Conservation (phyloP, 2,329 filamentous ascomycete genomes). For the Trichoderma aggressivum region DNA sequence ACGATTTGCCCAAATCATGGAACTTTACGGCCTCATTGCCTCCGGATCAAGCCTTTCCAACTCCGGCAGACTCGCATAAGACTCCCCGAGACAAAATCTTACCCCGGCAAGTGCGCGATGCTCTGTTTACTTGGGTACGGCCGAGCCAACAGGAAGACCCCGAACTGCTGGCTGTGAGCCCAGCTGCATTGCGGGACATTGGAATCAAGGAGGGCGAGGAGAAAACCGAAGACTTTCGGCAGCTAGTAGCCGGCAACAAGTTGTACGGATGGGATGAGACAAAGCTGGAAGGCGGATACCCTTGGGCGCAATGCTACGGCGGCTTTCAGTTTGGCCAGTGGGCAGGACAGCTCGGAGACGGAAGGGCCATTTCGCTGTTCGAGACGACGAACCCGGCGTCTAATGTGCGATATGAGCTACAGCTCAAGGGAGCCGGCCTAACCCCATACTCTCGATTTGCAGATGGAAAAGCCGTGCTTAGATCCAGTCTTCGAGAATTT, state of each 20-base stretch:
- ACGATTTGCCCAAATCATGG: conserved; percentile 63
- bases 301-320: conserved; percentile 98
- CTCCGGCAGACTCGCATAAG: conserved; percentile 75
- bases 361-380: conserved; percentile 89
- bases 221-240: conserved; percentile 68
- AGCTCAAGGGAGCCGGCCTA: conserved; percentile 88
- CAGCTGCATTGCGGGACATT: conserved; percentile 75
- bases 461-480: conserved; percentile 88
- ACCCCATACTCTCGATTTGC: conserved; percentile 97
- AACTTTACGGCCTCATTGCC: conserved; percentile 65
- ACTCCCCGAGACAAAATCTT: conserved; percentile 73
- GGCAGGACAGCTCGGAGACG: conserved; percentile 95
- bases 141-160: conserved; percentile 69
- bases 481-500: conserved; percentile 92
- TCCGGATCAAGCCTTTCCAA: conserved; percentile 73
- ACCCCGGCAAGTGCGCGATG: conserved; percentile 79
- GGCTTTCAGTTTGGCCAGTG: conserved; percentile 79
- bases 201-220: conserved; percentile 68
- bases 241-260: conserved; percentile 77
- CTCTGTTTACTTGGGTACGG: conserved; percentile 86
- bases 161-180: conserved; percentile 78
- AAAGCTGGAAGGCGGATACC: conserved; percentile 69
- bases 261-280: conserved; percentile 75
- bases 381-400: conserved; percentile 76
- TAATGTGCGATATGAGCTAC: conserved; percentile 77